Conservation (phyloP, 2,329 filamentous ascomycete species). For the Cladosporium velox region DNA sequence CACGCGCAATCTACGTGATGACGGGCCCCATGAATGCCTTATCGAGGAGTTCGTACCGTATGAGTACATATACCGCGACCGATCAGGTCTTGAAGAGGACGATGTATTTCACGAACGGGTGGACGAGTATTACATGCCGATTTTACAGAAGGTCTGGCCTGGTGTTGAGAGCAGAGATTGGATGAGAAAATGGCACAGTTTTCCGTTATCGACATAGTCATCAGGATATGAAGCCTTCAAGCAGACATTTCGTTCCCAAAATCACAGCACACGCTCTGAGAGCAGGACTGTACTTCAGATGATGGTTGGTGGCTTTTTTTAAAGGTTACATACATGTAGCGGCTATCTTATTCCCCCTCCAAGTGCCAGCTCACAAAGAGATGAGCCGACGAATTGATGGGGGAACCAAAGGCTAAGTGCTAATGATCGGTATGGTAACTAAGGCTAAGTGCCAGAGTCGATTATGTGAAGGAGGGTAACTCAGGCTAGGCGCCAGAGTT, state of each 20-base stretch:
- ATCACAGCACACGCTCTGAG: neutral
- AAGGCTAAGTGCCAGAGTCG: neutral
- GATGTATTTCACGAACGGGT: neutral
- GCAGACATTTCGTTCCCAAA: neutral
- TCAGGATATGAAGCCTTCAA: neutral
- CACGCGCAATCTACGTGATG: neutral
- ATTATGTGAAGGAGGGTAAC: too few species aligned
- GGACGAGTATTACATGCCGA: neutral
- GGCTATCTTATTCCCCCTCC: neutral
- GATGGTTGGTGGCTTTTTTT: neutral
- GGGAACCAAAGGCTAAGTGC: too few species aligned
- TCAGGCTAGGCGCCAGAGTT: too few species aligned
- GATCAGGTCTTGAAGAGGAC: neutral
- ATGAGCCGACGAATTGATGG: neutral
- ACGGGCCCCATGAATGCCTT: neutral
- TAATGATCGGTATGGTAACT: neutral
- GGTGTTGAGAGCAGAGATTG: conserved; percentile 9
- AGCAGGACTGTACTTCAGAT: neutral
- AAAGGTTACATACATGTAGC: neutral
- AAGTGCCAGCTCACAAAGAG: neutral
- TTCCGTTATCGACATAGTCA: neutral
- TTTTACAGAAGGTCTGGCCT: conserved; percentile 8
- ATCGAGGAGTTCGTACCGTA: neutral
- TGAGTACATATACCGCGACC: neutral
- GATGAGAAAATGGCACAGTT: conserved; percentile 10